Percentiles rank a stretch among this genome's conserved stretches.
Conservation (phyloP, 257 asterid genomes). For the Handroanthus guayacan region DNA sequence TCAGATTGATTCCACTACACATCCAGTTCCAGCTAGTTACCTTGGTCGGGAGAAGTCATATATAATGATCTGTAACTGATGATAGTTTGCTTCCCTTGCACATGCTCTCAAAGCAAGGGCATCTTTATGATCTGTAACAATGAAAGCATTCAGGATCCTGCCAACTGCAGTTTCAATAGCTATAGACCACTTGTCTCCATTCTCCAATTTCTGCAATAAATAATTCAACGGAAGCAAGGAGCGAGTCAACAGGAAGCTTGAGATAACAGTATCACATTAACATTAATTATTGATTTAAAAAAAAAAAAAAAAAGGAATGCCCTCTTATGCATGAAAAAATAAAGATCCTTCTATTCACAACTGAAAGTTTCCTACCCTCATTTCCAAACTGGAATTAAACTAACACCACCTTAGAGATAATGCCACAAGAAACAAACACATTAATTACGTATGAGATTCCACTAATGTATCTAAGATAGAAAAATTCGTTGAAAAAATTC, state of each 20-base stretch:
- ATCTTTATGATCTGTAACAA: constrained; percentile 87
- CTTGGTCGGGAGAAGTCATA: constrained; percentile 83
- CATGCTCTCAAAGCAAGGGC: constrained; percentile 73
- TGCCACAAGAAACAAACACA: constrained; percentile 9
- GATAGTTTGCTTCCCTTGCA: constrained; percentile 79
- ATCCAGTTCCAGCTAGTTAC: constrained; percentile 47
- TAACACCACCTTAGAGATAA: constrained; percentile 13
- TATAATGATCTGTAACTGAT: constrained; percentile 69
- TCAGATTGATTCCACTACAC: constrained; percentile 32
- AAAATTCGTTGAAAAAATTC: not conserved
- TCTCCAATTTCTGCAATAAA: constrained; percentile 68
- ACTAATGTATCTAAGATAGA: not conserved
- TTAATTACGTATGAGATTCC: not conserved
- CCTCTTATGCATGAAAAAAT: constrained; percentile 19
- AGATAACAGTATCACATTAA: not conserved
- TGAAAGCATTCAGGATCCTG: constrained; percentile 76
- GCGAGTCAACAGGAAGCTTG: constrained; percentile 28
- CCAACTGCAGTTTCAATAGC: constrained; percentile 93
- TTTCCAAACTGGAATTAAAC: constrained; percentile 29
- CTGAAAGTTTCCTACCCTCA: constrained; percentile 26
- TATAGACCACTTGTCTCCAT: constrained; percentile 77
- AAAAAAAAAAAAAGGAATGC: not conserved
- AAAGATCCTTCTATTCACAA: constrained; percentile 21
- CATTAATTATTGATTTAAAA: constrained; percentile 2
- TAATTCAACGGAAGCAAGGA: constrained; percentile 32